phyloP scores from a whole-genome alignment of 2,329 filamentous ascomycete genomes.

The Penicillium glabrum region DNA sequence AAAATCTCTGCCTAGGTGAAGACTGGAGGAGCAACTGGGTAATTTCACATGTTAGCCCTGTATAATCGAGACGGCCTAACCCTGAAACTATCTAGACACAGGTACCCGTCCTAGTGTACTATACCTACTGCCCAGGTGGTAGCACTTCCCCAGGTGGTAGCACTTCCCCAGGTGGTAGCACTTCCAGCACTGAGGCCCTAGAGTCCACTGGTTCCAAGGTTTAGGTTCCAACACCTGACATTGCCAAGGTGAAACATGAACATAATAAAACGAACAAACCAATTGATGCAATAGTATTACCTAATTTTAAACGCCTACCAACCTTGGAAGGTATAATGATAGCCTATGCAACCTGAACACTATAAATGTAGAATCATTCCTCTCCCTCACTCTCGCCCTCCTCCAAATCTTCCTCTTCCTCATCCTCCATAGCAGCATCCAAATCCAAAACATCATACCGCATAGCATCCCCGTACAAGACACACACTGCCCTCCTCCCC shows the following conservation, averaged over 20 bases:
- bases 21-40: too few species aligned
- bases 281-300: too few species aligned
- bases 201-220: too few species aligned
- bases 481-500: conserved; percentile 53
- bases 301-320: neutral
- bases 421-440: conserved; percentile 42
- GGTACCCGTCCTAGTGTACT: too few species aligned
- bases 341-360: neutral
- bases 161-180: neutral
- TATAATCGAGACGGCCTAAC: too few species aligned
- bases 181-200: neutral
- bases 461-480: conserved; percentile 54
- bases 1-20: too few species aligned
- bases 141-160: too few species aligned
- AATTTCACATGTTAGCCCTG: too few species aligned
- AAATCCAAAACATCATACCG: conserved; percentile 59
- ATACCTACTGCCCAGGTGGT: neutral
- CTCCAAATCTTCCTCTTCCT: conserved; percentile 5
- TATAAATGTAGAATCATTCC: neutral
- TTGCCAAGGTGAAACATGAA: too few species aligned
- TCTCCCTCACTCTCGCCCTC: neutral
- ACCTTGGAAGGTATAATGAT: neutral
- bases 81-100: too few species aligned
- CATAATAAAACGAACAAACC: too few species aligned
- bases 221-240: too few species aligned